Evolutionary conservation across 2,329 filamentous ascomycete genomes (phyloP).

Genomic region (Aspergillus uvarum): DNA sequence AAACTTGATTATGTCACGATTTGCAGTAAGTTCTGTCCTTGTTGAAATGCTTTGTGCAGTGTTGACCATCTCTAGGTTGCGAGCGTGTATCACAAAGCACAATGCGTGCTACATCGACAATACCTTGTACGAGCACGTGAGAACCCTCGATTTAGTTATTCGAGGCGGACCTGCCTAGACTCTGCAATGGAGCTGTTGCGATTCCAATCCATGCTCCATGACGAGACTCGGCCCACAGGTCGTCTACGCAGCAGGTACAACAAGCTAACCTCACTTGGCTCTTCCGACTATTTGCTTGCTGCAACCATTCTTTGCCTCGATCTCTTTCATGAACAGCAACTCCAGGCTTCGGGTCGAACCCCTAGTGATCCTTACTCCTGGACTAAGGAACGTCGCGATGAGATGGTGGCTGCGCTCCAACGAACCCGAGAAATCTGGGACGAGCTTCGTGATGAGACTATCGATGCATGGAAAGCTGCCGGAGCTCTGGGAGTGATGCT

Average conservation of each 20-base stretch:
- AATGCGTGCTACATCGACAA: conserved; percentile 85
- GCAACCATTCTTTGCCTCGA: conserved; percentile 83
- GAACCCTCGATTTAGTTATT: conserved; percentile 80
- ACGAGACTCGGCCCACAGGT: conserved; percentile 70
- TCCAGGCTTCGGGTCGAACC: conserved; percentile 32
- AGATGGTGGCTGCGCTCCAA: conserved; percentile 75
- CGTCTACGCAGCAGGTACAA: conserved; percentile 72
- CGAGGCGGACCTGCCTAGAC: conserved; percentile 79
- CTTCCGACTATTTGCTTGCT: conserved; percentile 81
- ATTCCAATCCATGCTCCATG: conserved; percentile 72
- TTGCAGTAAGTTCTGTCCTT: conserved; percentile 51
- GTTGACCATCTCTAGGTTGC: conserved; percentile 54
- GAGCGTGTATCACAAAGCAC: conserved; percentile 81
- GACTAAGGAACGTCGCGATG: conserved; percentile 55
- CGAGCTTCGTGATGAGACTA: conserved; percentile 69
- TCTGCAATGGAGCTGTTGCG: conserved; percentile 78
- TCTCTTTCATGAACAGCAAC: conserved; percentile 61
- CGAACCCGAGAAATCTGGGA: conserved; percentile 77
- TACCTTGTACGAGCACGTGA: conserved; percentile 76
- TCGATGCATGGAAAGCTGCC: conserved; percentile 87
- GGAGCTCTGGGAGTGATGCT: conserved; percentile 81
- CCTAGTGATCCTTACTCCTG: conserved; percentile 48
- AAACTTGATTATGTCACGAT: conserved; percentile 73
- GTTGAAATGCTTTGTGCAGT: background rate
- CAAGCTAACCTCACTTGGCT: conserved; percentile 76